Evolutionary conservation across 225 moss, liverwort and hornwort species (phyloP).

Genomic region (Sphagnum tenellum): DNA sequence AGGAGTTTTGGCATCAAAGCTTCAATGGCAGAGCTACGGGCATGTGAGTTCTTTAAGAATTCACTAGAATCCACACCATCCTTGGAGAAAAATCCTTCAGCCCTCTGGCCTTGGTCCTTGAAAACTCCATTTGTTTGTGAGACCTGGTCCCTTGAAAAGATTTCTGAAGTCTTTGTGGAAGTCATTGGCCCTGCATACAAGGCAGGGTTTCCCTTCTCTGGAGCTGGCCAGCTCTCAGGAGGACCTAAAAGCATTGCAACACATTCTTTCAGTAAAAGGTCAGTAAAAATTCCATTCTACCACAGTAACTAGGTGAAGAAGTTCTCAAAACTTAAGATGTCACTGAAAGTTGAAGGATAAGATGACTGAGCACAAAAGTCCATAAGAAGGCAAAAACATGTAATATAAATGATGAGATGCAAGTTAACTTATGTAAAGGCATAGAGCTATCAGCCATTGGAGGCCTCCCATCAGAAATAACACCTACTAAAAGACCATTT

Average conservation of each 20-base stretch:
- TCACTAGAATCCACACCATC: conserved; percentile 94
- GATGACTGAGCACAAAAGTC: too few relatives aligned
- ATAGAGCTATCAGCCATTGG: too few relatives aligned
- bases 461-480: too few relatives aligned
- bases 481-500: too few relatives aligned
- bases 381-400: too few relatives aligned
- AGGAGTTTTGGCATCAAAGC: conserved; percentile 94
- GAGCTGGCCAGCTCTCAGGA: conserved; percentile 55
- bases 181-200: conserved; percentile 26
- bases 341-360: too few relatives aligned
- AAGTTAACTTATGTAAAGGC: too few relatives aligned
- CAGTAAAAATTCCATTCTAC: neutral
- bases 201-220: conserved; percentile 37
- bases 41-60: conserved; percentile 82
- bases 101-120: conserved; percentile 87
- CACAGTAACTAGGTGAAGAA: neutral
- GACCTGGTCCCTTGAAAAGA: conserved; percentile 28
- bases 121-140: conserved; percentile 56
- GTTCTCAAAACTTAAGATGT: too few relatives aligned
- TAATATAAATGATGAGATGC: too few relatives aligned
- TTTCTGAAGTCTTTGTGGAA: conserved; percentile 49
- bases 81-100: conserved; percentile 90
- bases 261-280: neutral
- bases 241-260: conserved; percentile 31
- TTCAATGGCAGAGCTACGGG: conserved; percentile 95